Evolutionary conservation across 805 yeast species (phyloP).

Genomic region (Monosporozyma solicola): DNA sequence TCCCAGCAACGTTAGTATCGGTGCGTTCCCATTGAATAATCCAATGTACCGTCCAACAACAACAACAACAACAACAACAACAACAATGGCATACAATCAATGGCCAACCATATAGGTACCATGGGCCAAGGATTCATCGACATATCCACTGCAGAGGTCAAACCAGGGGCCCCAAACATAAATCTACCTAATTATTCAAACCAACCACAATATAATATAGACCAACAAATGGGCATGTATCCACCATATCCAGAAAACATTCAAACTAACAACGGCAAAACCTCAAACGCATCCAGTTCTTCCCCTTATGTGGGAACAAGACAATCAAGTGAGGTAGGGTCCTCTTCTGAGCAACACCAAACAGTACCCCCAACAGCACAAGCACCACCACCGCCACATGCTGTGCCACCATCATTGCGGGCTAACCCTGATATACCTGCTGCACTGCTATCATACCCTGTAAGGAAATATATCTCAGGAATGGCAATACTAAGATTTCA

Average conservation of each 20-base stretch:
- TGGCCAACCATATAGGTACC: neutral
- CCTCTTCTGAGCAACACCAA: neutral
- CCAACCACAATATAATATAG: neutral
- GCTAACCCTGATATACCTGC: slow-evolving; percentile 4
- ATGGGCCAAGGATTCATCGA: neutral
- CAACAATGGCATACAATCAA: neutral
- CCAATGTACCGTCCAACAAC: neutral
- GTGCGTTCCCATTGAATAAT: neutral
- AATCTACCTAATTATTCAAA: neutral
- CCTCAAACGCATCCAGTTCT: neutral
- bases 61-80: neutral
- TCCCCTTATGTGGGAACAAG: too few species aligned
- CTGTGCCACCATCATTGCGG: slow-evolving; percentile 3
- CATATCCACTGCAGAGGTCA: neutral
- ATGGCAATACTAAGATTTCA: slow-evolving; percentile 43
- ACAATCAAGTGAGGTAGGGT: neutral
- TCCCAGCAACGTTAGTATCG: neutral
- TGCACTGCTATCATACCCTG: slow-evolving; percentile 18
- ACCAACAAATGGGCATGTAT: neutral
- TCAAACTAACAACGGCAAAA: neutral
- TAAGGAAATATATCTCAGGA: slow-evolving; percentile 37
- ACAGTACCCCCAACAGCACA: slow-evolving; percentile 2
- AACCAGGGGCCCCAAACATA: neutral
- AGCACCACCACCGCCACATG: too few species aligned
- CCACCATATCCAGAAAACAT: neutral